Evolutionary conservation across 768 basidiomycete genomes (phyloP).

Genomic region (Xerocomellus amylosporus): DNA sequence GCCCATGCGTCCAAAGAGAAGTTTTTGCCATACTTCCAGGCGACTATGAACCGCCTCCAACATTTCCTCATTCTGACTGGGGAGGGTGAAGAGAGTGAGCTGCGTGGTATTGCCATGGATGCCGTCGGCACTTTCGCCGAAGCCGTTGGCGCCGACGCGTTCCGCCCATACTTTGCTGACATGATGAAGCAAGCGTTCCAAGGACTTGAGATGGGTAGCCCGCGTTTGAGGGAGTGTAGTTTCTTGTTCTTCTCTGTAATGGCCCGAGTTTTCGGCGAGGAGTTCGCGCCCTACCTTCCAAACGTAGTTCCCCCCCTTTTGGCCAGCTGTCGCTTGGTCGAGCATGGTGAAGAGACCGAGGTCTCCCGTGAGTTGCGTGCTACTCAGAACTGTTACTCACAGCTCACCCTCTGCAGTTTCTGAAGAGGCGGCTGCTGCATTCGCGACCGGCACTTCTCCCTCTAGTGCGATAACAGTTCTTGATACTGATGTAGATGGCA

Average conservation of each 20-base stretch:
- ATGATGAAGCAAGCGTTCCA: conserved; percentile 96
- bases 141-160: conserved; percentile 90
- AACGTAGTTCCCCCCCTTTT: conserved; percentile 85
- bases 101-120: conserved; percentile 97
- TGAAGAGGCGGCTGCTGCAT: conserved; percentile 55
- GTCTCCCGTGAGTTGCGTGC: conserved; percentile 39
- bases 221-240: conserved; percentile 88
- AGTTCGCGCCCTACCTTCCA: conserved; percentile 85
- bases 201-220: conserved; percentile 81
- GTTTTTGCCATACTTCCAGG: conserved; percentile 92
- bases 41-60: conserved; percentile 83
- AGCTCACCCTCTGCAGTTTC: conserved; percentile 36
- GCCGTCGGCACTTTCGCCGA: conserved; percentile 98
- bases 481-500: conserved; percentile 54
- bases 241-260: conserved; percentile 99
- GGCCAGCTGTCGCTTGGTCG: conserved; percentile 76
- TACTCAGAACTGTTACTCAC: background rate
- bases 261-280: conserved; percentile 94
- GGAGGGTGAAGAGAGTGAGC: conserved; percentile 89
- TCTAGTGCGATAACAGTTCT: conserved; percentile 64
- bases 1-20: conserved; percentile 91
- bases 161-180: conserved; percentile 93
- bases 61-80: conserved; percentile 83
- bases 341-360: conserved; percentile 61
- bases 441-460: conserved; percentile 72